A percentile compares a stretch with the other conserved stretches of the same genome.
Evolutionary conservation across 2,329 filamentous ascomycete genomes (phyloP).

Genomic region (Xylaria sp.): DNA sequence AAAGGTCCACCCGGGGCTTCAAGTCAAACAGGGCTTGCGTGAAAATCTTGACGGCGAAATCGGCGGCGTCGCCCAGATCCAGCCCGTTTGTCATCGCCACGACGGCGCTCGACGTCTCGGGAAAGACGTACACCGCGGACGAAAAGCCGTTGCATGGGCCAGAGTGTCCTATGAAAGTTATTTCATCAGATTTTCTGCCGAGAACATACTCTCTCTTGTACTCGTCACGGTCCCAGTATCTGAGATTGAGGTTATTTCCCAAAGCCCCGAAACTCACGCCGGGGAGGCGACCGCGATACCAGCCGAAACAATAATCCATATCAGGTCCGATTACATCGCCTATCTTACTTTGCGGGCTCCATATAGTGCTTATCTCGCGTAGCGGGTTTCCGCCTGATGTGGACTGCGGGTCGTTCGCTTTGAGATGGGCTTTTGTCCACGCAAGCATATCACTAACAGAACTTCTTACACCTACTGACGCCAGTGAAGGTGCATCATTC

Average conservation of each 20-base stretch:
- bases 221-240: neutral
- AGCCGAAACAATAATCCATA: too few species aligned
- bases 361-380: neutral
- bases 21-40: constrained; percentile 1
- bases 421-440: neutral
- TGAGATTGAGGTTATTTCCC: neutral
- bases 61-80: neutral
- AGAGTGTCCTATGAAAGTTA: neutral
- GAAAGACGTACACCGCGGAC: neutral
- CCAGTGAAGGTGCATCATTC: constrained; percentile 24
- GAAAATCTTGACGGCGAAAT: neutral
- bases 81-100: neutral
- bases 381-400: neutral
- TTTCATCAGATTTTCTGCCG: neutral
- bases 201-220: neutral
- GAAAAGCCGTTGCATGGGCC: neutral
- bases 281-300: too few species aligned
- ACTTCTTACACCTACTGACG: constrained; percentile 27
- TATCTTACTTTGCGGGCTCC: neutral
- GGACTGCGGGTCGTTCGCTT: neutral
- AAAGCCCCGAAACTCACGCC: too few species aligned
- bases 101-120: neutral
- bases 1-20: neutral
- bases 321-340: too few species aligned
- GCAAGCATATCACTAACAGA: neutral